These are phyloP conservation scores for Phylloporus sp. DNA, from an alignment of 1,284 basidiomycete genomes.

Conservation along the genomic window DNA sequence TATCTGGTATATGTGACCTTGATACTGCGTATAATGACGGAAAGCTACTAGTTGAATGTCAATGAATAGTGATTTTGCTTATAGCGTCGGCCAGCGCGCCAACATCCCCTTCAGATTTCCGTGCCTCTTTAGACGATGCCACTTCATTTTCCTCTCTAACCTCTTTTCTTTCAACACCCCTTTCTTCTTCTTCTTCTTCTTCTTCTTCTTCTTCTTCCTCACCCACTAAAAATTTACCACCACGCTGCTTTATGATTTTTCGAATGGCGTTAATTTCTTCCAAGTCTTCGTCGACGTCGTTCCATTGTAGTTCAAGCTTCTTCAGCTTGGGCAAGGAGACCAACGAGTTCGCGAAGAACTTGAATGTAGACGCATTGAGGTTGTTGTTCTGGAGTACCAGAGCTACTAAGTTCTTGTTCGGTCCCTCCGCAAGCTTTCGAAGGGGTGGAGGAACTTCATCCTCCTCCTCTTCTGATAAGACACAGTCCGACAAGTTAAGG, in stretches of 20 bases:
- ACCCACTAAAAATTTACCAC: conserved; percentile 67
- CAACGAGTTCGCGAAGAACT: conserved; percentile 75
- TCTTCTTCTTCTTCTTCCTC: conserved; percentile 81
- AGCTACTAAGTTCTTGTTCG: conserved; percentile 76
- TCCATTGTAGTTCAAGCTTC: conserved; percentile 86
- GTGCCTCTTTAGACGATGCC: conserved; percentile 28
- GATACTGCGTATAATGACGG: not conserved
- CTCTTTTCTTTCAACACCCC: conserved; percentile 44
- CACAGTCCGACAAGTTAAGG: conserved; percentile 93
- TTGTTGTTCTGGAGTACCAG: conserved; percentile 92
- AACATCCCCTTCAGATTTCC: conserved; percentile 47
- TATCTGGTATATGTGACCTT: not conserved
- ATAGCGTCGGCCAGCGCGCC: conserved; percentile 70
- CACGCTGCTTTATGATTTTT: conserved; percentile 71
- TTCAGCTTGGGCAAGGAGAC: conserved; percentile 65
- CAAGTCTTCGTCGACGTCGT: conserved; percentile 85
- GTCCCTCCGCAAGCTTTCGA: conserved; percentile 72
- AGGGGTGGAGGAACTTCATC: conserved; percentile 73
- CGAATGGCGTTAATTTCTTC: conserved; percentile 67
- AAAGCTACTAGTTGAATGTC: conserved; percentile 19
- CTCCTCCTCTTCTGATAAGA: conserved; percentile 75
- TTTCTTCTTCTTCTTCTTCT: conserved; percentile 54
- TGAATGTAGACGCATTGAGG: conserved; percentile 76
- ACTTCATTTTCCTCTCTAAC: conserved; percentile 47
- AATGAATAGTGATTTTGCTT: conserved; percentile 59